A percentile compares a stretch with the other conserved stretches of the same genome.
Conservation (phyloP, 371 early-diverging fungal genomes). For the Mortierella sp. region DNA sequence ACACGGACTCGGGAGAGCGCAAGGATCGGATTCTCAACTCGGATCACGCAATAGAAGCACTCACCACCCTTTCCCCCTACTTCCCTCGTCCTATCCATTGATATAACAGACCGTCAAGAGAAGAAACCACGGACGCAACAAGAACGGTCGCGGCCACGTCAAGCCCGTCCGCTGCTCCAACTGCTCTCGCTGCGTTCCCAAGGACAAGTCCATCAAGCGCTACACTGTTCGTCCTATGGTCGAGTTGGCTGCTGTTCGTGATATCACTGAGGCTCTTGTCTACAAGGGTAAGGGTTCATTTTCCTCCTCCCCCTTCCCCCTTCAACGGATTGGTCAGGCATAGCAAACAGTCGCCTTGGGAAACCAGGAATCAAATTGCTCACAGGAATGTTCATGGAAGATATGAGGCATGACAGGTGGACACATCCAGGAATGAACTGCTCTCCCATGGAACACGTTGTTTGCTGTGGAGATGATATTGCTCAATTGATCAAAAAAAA, state of each 20-base stretch:
- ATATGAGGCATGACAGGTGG: too few relatives aligned
- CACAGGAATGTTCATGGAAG: too few relatives aligned
- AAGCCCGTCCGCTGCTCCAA: constrained; percentile 98
- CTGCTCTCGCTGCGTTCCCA: constrained; percentile 98
- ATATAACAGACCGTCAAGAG: constrained; percentile 90
- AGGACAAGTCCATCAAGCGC: constrained; percentile 99
- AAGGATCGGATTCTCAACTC: too few relatives aligned
- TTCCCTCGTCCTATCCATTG: neutral
- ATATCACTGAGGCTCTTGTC: constrained; percentile 96
- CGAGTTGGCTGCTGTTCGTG: constrained; percentile 97
- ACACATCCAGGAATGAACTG: too few relatives aligned
- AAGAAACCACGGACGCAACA: constrained; percentile 99
- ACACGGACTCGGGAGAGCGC: too few relatives aligned
- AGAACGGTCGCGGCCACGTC: constrained; percentile 98
- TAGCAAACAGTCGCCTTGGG: too few relatives aligned
- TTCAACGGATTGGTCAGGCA: too few relatives aligned
- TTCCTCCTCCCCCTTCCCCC: too few relatives aligned
- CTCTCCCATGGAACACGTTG: too few relatives aligned
- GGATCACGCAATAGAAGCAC: neutral
- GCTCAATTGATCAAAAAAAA: too few relatives aligned
- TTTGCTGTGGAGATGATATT: too few relatives aligned
- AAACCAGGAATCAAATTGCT: too few relatives aligned
- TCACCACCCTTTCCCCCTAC: neutral
- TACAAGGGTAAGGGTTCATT: constrained; percentile 74
- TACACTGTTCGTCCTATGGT: constrained; percentile 98